Base-by-base conservation (phyloP, 2,329 filamentous ascomycete genomes). In the Fusarium algeriense region DNA sequence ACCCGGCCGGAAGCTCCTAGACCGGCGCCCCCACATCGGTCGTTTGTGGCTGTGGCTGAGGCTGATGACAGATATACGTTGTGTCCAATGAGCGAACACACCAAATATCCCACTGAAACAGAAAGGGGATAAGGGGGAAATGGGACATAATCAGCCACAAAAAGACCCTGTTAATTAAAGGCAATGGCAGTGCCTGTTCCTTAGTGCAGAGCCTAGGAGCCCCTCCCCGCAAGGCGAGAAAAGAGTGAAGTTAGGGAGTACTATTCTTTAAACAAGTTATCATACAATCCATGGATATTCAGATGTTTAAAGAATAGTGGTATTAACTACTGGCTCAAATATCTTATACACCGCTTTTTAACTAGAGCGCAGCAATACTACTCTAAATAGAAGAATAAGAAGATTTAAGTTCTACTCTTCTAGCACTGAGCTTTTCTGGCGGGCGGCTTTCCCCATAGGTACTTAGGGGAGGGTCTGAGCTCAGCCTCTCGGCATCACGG, bases 401-500 rank as follows among this genome's bases (percentile, higher is more conserved):
- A 12, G 34, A 52, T 15, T 34, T 34, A n/a, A 6, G n/a, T 38
- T 52, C 48, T 12, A 10, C 23, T 50, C 11, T 52, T 32, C 10
- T 30, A 38, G 48, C 48, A 32, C 48, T 52, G 48, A 52, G 3
- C 48, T 15, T 37, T 52, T 26, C 32, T 12, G n/a, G 64, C 59
- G 57, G 43, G 35, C 37, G 38, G 65, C 65, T 70, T 72, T 59
- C n/a, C 71, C 62, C n/a, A 66, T 70, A 46, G 57, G 71, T 40
- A 66, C 56, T 57, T 67, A 30, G 2, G 66, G 60, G 40, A 70
- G 67, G 67, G 74, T 46, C 71, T 63, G 26, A 62, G 73, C 71
- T 73, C 74, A 76, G 73, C 74, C 74, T 73, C 72, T 75, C 74
- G 74, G 74, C 73, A 76, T 76, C 74, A 70, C 74, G 74, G 74